Evolutionary conservation across 2,329 filamentous ascomycete genomes (phyloP), one percentile per base, ranked within the genome.

Genomic region (Paraphaeosphaeria sporulosa): DNA sequence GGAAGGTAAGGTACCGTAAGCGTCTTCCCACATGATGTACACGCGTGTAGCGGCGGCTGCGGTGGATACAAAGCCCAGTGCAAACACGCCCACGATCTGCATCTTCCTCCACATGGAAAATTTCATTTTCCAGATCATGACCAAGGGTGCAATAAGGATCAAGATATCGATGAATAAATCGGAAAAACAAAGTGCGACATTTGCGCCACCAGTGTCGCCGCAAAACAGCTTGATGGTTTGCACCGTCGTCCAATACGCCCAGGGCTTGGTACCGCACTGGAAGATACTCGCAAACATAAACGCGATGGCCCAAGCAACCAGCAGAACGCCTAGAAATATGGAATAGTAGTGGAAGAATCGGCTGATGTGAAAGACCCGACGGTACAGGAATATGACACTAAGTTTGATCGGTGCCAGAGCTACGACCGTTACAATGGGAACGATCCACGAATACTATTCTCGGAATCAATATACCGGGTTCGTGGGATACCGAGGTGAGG

Each of bases 21-120:
- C 34, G 25, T 60, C 58, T 17, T 34, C 15, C 27, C 55, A 52
- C 42, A 60, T 43, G 40, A 60, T 53, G 34, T 50, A 60, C 21
- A 52, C 58, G 23, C 58, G 44, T 2, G 52, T 19, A 8, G 54
- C 48, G 15, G 54, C 44, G 17, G 58, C 53, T 4, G 48, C 58
- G n/a, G 47, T 47, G n/a, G 58, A 60, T 54, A 60, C 12, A 15
- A 57, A 60, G 19, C 58, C 58, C 32, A 60, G 43, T n/a, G 58
- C 58, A 36, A 60, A 60, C 9, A 60, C 54, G 5, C 23, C 48
- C 8, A 52, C 38, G 5, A 60, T 55, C 48, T 60, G 58, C 17
- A 60, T 17, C 49, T 60, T 60, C 12, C 52, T 46, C 19, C 54
- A 36, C 1, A 56, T 4, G n/a, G 40, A 40, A 32, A 60, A 51